phyloP scores from a whole-genome alignment of 345 rosid genomes.

The Syzygium grande region DNA sequence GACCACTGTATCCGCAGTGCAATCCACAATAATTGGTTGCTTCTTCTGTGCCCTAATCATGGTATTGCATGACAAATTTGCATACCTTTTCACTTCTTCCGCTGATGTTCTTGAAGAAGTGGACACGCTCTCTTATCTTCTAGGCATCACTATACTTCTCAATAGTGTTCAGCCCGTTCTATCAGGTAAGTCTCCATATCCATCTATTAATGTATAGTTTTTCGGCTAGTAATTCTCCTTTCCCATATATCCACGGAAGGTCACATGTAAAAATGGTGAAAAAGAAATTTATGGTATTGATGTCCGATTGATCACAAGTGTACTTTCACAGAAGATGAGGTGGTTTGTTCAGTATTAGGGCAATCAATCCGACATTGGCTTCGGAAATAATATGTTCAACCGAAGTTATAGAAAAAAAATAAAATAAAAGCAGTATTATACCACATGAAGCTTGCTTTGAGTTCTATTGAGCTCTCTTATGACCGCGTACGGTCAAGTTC shows the following conservation, averaged over 20 bases:
- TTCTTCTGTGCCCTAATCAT: conserved; percentile 16
- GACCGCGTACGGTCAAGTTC: background rate
- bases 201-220: background rate
- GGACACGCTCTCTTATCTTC: conserved; percentile 6
- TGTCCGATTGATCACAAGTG: background rate
- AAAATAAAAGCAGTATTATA: background rate
- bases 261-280: background rate
- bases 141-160: conserved; percentile 25
- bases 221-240: background rate
- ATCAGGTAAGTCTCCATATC: conserved; percentile 10
- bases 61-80: conserved; percentile 8
- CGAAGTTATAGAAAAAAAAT: background rate
- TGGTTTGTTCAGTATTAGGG: background rate
- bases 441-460: background rate
- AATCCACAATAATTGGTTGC: conserved; percentile 20
- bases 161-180: conserved; percentile 31
- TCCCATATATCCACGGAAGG: background rate
- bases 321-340: background rate
- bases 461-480: background rate
- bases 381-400: background rate
- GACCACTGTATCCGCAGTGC: conserved; percentile 10
- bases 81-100: conserved; percentile 23
- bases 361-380: background rate
- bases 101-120: conserved; percentile 19
- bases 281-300: background rate